Percentiles rank a stretch among this genome's conserved stretches.
These are phyloP conservation scores for Mikania micrantha DNA, from an alignment of 129 eudicot species.

Conservation along the genomic window DNA sequence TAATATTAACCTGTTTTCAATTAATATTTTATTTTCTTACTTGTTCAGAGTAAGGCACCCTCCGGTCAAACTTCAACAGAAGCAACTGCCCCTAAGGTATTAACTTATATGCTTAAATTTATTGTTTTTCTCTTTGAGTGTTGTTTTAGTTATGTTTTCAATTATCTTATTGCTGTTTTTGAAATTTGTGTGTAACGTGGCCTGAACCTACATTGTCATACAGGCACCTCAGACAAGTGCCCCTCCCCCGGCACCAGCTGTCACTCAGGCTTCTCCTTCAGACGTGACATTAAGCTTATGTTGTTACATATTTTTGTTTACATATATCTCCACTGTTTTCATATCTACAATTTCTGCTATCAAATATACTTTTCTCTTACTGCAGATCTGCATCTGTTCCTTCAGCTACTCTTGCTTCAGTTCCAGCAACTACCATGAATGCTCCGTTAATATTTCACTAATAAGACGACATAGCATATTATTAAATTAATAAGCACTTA, in stretches of 20 bases:
- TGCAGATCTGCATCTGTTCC: conserved; percentile 43
- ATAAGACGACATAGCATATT: not conserved
- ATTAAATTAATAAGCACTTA: not conserved
- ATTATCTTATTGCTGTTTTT: not conserved
- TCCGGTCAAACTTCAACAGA: conserved; percentile 67
- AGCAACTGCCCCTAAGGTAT: conserved; percentile 60
- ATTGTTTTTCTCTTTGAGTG: not conserved
- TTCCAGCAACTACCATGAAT: conserved; percentile 35
- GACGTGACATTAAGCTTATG: conserved; percentile 32
- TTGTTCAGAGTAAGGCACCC: conserved; percentile 47
- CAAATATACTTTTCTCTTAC: not conserved
- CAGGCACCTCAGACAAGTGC: conserved; percentile 64
- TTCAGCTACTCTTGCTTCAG: conserved; percentile 35
- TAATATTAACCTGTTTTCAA: not conserved
- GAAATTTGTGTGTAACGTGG: conserved; percentile 5
- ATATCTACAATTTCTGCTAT: not conserved
- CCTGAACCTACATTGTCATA: conserved; percentile 3
- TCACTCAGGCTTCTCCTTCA: conserved; percentile 41
- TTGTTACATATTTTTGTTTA: not conserved
- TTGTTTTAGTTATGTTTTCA: not conserved
- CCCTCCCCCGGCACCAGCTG: conserved; percentile 39
- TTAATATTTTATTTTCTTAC: not conserved
- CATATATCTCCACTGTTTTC: not conserved
- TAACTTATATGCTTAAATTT: not conserved
- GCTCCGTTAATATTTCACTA: conserved; percentile 41